These are phyloP conservation scores for Eucalyptus tenuipes DNA, from an alignment of 345 rosid species.

Conservation along the genomic window DNA sequence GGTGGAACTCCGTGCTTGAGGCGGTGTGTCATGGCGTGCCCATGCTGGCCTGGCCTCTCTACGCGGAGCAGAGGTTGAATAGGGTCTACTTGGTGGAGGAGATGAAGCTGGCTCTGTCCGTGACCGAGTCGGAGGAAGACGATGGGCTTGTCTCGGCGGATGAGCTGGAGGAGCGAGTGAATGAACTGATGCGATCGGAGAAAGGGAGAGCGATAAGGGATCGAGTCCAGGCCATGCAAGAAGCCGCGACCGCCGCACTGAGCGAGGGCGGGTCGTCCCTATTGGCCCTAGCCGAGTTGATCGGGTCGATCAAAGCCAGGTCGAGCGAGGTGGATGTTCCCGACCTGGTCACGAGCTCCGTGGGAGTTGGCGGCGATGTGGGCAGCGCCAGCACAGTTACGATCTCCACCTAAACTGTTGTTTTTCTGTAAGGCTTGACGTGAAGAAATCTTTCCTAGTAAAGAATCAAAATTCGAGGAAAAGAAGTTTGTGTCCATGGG, in stretches of 20 bases:
- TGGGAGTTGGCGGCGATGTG: neutral
- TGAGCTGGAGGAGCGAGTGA: slow-evolving; percentile 12
- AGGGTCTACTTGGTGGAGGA: slow-evolving; percentile 8
- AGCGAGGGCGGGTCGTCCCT: slow-evolving; percentile 4
- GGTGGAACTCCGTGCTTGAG: slow-evolving; percentile 15
- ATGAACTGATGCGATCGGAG: slow-evolving; percentile 13
- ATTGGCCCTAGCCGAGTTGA: neutral
- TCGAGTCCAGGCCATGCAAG: neutral
- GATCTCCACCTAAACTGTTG: neutral
- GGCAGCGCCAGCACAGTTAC: neutral
- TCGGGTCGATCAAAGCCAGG: neutral
- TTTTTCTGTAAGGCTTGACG: neutral
- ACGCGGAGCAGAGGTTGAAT: slow-evolving; percentile 21
- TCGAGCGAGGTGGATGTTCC: neutral
- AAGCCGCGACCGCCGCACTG: neutral
- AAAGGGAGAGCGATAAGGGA: neutral
- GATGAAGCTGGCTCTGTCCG: slow-evolving; percentile 1
- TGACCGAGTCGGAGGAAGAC: neutral
- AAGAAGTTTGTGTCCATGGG: neutral
- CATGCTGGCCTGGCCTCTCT: slow-evolving; percentile 37
- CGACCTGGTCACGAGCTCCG: neutral
- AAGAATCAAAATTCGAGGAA: neutral
- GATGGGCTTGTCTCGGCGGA: slow-evolving; percentile 5
- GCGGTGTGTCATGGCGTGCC: slow-evolving; percentile 25
- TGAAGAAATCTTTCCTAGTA: neutral